A percentile compares a stretch with the other conserved stretches of the same genome.
phyloP scores from a whole-genome alignment of 2,329 filamentous ascomycete genomes.

The Aspergillus latus region DNA sequence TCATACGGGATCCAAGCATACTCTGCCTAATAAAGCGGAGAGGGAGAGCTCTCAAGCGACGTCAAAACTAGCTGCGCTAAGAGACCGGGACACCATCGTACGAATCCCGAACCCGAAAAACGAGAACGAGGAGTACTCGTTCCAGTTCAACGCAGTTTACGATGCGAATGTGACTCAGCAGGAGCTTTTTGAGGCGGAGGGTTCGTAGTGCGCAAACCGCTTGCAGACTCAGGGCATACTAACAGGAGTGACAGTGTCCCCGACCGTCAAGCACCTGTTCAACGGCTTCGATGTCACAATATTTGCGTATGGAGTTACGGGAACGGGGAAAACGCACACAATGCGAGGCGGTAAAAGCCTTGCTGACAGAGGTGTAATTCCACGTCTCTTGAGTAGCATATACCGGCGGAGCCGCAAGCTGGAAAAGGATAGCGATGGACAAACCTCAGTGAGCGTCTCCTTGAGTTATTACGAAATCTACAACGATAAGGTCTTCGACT shows the following conservation, averaged over 20 bases:
- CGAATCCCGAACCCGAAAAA: conserved; percentile 95
- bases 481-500: conserved; percentile 90
- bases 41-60: conserved; percentile 28
- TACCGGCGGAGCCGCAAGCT: conserved; percentile 85
- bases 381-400: conserved; percentile 77
- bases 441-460: conserved; percentile 69
- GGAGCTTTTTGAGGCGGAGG: conserved; percentile 83
- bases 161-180: conserved; percentile 78
- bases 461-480: conserved; percentile 97
- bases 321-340: conserved; percentile 92
- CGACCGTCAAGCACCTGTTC: conserved; percentile 89
- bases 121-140: conserved; percentile 84
- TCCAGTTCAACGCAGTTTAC: conserved; percentile 93
- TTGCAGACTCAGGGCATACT: conserved; percentile 16
- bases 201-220: conserved; percentile 50
- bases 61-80: conserved; percentile 32
- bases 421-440: conserved; percentile 70
- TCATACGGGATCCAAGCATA: conserved; percentile 54
- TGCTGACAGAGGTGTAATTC: conserved; percentile 83
- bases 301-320: conserved; percentile 91
- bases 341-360: conserved; percentile 90
- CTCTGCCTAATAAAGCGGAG: conserved; percentile 23
- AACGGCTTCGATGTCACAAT: conserved; percentile 79
- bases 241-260: conserved; percentile 63
- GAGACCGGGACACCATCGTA: conserved; percentile 66